phyloP scores from a whole-genome alignment of 345 rosid genomes.

The Acer negundo region DNA sequence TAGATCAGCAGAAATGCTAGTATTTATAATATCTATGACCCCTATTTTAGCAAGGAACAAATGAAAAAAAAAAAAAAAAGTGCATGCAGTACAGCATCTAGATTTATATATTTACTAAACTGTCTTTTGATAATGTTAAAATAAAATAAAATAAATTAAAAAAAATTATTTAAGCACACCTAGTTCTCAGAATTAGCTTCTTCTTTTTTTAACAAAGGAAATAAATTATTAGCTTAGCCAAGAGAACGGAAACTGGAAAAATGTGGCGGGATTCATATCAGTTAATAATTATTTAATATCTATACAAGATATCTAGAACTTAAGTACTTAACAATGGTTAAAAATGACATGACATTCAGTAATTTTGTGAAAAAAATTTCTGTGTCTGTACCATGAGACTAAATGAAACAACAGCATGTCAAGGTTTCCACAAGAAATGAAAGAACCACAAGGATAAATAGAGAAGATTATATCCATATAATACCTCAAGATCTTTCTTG shows the following conservation, averaged over 20 bases:
- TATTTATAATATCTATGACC: neutral
- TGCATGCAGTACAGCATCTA: neutral
- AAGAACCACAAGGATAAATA: neutral
- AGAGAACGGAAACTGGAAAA: neutral
- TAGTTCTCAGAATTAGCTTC: neutral
- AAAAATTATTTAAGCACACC: neutral
- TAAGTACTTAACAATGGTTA: neutral
- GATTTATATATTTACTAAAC: neutral
- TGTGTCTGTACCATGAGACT: neutral
- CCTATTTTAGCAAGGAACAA: neutral
- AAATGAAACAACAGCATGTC: slow-evolving; percentile 3
- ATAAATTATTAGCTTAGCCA: neutral
- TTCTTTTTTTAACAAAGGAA: neutral
- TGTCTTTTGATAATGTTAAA: neutral
- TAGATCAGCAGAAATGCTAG: neutral
- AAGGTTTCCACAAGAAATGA: neutral
- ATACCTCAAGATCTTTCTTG: slow-evolving; percentile 73
- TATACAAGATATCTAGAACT: neutral
- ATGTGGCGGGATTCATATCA: neutral
- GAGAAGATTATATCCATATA: slow-evolving; percentile 2
- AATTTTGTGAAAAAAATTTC: neutral
- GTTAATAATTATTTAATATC: neutral
- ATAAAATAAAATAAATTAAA: neutral
- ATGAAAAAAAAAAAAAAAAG: neutral
- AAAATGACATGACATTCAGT: slow-evolving; percentile 4